Evolutionary conservation across 1,139 yeast genomes (phyloP).

Genomic region (Blastobotrys apis): DNA sequence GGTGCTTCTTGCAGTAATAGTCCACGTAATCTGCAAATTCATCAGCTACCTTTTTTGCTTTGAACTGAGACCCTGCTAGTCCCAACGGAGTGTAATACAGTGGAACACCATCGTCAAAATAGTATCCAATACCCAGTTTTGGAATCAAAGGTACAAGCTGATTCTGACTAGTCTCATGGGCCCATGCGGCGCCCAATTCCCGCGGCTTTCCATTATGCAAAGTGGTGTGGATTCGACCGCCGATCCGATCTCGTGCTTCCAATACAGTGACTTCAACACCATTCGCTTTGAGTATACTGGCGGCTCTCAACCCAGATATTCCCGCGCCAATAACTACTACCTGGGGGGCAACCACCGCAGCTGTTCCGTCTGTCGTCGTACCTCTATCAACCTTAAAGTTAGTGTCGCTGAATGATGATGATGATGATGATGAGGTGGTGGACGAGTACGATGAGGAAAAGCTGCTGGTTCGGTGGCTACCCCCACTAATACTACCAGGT

Average conservation of each 20-base stretch:
- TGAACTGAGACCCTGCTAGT: constrained; percentile 27
- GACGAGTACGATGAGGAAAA: too few species aligned
- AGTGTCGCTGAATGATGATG: too few species aligned
- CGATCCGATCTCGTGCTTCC: constrained; percentile 56
- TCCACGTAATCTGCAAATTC: constrained; percentile 61
- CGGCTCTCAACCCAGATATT: constrained; percentile 74
- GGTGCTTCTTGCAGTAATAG: constrained; percentile 46
- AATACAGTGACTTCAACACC: constrained; percentile 46
- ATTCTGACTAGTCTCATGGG: constrained; percentile 73
- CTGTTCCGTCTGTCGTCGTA: too few species aligned
- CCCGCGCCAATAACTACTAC: constrained; percentile 59
- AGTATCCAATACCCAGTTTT: constrained; percentile 35
- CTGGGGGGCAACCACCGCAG: constrained; percentile 9
- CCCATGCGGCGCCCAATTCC: constrained; percentile 77
- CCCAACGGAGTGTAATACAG: constrained; percentile 33
- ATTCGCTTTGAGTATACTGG: constrained; percentile 49
- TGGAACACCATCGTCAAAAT: constrained; percentile 46
- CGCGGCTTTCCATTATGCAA: constrained; percentile 11
- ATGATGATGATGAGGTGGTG: too few species aligned
- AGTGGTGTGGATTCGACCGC: constrained; percentile 41
- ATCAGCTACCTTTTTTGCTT: constrained; percentile 53
- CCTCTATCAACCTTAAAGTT: too few species aligned
- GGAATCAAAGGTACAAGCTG: constrained; percentile 44
- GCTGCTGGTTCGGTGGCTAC: constrained; percentile 6
- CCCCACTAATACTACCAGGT: constrained; percentile 13